Percentiles rank a stretch among this genome's conserved stretches.
These are phyloP conservation scores for Balansia obtecta DNA, from an alignment of 2,329 filamentous ascomycete species.

Conservation along the genomic window DNA sequence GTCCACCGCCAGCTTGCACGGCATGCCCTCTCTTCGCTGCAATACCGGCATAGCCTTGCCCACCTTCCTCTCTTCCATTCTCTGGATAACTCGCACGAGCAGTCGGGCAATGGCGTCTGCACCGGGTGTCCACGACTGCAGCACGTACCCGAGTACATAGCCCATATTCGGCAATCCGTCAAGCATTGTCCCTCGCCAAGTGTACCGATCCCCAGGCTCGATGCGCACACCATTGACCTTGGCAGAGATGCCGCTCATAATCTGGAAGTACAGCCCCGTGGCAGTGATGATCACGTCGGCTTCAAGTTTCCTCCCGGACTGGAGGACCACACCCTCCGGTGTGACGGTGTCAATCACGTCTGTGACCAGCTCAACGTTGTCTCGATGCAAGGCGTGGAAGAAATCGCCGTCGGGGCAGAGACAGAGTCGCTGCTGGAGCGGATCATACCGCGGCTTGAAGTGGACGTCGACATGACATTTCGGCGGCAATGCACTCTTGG, in stretches of 20 bases:
- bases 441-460: conserved; percentile 52
- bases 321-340: conserved; percentile 31
- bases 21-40: conserved; percentile 12
- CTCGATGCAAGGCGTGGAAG: conserved; percentile 32
- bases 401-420: conserved; percentile 47
- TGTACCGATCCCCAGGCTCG: conserved; percentile 35
- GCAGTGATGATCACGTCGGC: conserved; percentile 59
- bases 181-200: conserved; percentile 55
- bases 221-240: conserved; percentile 41
- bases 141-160: conserved; percentile 52
- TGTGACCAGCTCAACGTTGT: conserved; percentile 36
- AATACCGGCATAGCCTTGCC: conserved; percentile 33
- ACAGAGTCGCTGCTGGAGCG: conserved; percentile 67
- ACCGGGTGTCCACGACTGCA: conserved; percentile 55
- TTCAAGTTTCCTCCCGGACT: conserved; percentile 36
- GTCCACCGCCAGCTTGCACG: conserved; percentile 14
- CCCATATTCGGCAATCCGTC: conserved; percentile 52
- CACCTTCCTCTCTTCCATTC: conserved; percentile 36
- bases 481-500: conserved; percentile 38
- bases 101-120: conserved; percentile 39
- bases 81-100: conserved; percentile 36
- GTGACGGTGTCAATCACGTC: conserved; percentile 40
- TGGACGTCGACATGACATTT: conserved; percentile 44
- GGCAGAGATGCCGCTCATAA: conserved; percentile 41
- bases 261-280: conserved; percentile 49